A percentile compares a stretch with the other conserved stretches of the same genome.
Evolutionary conservation across 192 early-diverging fungal species (phyloP).

Genomic region (Coemansia sp.): DNA sequence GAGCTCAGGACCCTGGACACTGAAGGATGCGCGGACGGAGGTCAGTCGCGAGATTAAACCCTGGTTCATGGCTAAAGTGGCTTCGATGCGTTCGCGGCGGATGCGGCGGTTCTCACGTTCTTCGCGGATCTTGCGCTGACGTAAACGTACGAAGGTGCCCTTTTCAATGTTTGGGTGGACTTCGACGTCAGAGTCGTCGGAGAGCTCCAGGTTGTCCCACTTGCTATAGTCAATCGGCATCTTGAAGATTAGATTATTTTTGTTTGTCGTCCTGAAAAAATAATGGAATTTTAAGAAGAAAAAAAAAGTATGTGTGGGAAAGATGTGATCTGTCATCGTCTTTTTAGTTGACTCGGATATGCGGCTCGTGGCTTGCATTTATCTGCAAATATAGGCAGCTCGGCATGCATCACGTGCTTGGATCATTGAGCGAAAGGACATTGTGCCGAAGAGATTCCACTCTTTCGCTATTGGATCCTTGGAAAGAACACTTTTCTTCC

Average conservation of each 20-base stretch:
- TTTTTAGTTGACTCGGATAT: neutral
- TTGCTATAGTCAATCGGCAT: slow-evolving; percentile 84
- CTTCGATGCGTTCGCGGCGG: slow-evolving; percentile 54
- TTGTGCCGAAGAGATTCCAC: too few relatives aligned
- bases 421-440: too few relatives aligned
- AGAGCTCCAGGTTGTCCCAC: slow-evolving; percentile 96
- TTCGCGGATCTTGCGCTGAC: slow-evolving; percentile 84
- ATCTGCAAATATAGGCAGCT: neutral
- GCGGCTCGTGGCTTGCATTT: neutral
- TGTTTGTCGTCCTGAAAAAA: neutral
- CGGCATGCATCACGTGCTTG: neutral
- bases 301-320: neutral
- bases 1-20: slow-evolving; percentile 8
- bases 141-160: slow-evolving; percentile 85
- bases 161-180: slow-evolving; percentile 96
- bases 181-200: slow-evolving; percentile 97
- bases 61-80: slow-evolving; percentile 36
- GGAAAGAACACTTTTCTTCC: neutral
- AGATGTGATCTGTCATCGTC: neutral
- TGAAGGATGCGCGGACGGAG: slow-evolving; percentile 24
- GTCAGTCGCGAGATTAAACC: slow-evolving; percentile 37
- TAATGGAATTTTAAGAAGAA: neutral
- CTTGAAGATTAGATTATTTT: neutral
- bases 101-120: slow-evolving; percentile 75
- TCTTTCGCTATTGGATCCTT: neutral